Evolutionary conservation across 2,329 filamentous ascomycete species (phyloP).

Genomic region (Trichoderma cornu-damae): DNA sequence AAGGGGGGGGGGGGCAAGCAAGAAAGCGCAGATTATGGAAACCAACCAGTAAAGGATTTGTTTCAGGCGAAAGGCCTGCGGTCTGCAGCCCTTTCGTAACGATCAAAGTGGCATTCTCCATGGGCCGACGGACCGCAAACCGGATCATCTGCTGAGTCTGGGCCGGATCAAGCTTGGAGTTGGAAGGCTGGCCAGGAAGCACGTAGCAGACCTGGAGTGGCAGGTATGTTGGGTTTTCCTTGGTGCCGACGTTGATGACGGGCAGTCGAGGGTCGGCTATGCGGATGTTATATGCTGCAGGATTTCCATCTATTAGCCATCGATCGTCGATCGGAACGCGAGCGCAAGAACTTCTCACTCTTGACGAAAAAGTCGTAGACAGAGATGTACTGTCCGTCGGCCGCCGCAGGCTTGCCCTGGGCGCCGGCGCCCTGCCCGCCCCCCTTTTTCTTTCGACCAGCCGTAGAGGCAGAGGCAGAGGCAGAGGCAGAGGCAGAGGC

Average conservation of each 20-base stretch:
- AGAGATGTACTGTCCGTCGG: slow-evolving; percentile 41
- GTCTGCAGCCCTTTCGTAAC: slow-evolving; percentile 43
- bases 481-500: no score
- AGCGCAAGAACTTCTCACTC: slow-evolving; percentile 29
- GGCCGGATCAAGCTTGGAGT: slow-evolving; percentile 42
- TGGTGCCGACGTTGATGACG: slow-evolving; percentile 56
- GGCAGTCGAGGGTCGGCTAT: slow-evolving; percentile 37
- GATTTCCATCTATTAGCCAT: neutral
- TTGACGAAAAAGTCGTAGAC: slow-evolving; percentile 48
- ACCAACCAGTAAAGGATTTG: slow-evolving; percentile 37
- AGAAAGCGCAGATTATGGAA: neutral
- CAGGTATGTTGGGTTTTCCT: slow-evolving; percentile 49
- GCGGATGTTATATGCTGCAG: slow-evolving; percentile 34
- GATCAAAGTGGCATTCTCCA: slow-evolving; percentile 53
- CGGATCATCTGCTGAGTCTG: slow-evolving; percentile 57
- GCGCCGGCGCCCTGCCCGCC: no score
- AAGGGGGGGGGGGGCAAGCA: neutral
- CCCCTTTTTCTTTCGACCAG: slow-evolving; percentile 14
- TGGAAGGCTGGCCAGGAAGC: slow-evolving; percentile 50
- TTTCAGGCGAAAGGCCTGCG: slow-evolving; percentile 40
- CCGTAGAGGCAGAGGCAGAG: no score
- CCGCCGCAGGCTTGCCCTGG: slow-evolving; percentile 24
- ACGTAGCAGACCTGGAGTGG: slow-evolving; percentile 55
- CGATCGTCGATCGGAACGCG: neutral
- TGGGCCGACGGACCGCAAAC: slow-evolving; percentile 55